Evolutionary conservation across 2,329 filamentous ascomycete genomes (phyloP).

Genomic region (Neopestalotiopsis clavispora): DNA sequence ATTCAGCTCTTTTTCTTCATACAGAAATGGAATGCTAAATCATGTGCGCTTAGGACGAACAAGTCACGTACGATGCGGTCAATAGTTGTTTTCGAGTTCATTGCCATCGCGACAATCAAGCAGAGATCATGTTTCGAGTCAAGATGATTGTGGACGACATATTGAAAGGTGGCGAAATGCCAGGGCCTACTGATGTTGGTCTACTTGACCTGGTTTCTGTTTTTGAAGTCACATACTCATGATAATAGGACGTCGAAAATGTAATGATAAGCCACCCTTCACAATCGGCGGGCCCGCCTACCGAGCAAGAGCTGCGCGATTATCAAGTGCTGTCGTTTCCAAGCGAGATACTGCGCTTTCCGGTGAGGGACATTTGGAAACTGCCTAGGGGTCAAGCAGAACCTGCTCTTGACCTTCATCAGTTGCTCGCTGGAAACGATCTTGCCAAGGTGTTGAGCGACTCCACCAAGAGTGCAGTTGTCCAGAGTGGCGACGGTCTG

Average conservation of each 20-base stretch:
- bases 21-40: background rate
- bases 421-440: conserved; percentile 8
- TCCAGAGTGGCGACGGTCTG: conserved; percentile 13
- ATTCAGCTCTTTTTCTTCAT: too few relatives aligned
- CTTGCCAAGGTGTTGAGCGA: conserved; percentile 4
- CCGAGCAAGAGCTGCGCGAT: background rate
- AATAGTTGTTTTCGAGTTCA: conserved; percentile 18
- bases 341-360: conserved; percentile 6
- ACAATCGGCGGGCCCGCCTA: background rate
- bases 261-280: conserved; percentile 12
- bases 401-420: conserved; percentile 10
- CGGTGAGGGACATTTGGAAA: conserved; percentile 9
- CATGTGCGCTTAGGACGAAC: background rate
- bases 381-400: conserved; percentile 2
- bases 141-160: conserved; percentile 15
- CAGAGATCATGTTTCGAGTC: background rate
- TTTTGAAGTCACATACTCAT: background rate
- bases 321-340: conserved; percentile 19
- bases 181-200: conserved; percentile 10
- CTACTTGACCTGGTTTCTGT: background rate
- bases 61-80: conserved; percentile 15
- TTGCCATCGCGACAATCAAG: background rate
- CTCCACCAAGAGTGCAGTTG: conserved; percentile 10
- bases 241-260: conserved; percentile 8
- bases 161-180: conserved; percentile 2